Conservation (phyloP, 2,329 filamentous ascomycete species). For the Epichloe aotearoae region DNA sequence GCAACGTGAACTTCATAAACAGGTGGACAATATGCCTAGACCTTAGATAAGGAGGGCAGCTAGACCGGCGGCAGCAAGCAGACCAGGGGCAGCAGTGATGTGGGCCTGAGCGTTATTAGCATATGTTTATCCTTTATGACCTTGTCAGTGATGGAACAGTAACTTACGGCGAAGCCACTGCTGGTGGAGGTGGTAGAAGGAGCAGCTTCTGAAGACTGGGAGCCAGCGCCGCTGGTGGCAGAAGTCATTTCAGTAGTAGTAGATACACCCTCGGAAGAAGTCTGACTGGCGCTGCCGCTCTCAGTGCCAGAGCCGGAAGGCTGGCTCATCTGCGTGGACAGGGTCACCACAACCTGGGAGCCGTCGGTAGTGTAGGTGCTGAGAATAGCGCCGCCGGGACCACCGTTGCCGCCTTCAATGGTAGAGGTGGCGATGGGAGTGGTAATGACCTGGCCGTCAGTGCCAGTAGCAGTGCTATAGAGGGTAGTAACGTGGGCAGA, state of each 20-base stretch:
- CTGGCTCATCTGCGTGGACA: conserved; percentile 14
- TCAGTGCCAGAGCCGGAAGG: conserved; percentile 9
- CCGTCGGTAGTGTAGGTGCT: conserved; percentile 14
- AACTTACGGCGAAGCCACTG: conserved; percentile 18
- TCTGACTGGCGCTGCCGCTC: conserved; percentile 8
- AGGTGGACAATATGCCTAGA: conserved; percentile 6
- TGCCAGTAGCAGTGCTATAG: conserved; percentile 21
- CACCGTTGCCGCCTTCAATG: conserved; percentile 11
- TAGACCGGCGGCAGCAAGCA: conserved; percentile 36
- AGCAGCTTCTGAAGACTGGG: background rate
- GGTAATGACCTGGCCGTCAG: conserved; percentile 20
- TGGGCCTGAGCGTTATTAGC: conserved; percentile 17
- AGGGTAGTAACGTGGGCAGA: conserved; percentile 19
- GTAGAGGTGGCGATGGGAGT: conserved; percentile 25
- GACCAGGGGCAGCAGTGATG: conserved; percentile 32
- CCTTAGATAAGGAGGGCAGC: conserved; percentile 35
- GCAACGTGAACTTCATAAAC: conserved; percentile 17
- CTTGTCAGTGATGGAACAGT: background rate
- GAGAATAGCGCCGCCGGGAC: conserved; percentile 6
- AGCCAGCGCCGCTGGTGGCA: background rate
- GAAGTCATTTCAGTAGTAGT: conserved; percentile 2
- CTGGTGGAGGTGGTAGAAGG: conserved; percentile 8
- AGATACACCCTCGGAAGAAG: conserved; percentile 8
- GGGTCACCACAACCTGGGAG: conserved; percentile 13
- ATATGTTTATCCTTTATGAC: background rate